Conservation (phyloP, 2,329 filamentous ascomycete species). For the Camillea tinctor region DNA sequence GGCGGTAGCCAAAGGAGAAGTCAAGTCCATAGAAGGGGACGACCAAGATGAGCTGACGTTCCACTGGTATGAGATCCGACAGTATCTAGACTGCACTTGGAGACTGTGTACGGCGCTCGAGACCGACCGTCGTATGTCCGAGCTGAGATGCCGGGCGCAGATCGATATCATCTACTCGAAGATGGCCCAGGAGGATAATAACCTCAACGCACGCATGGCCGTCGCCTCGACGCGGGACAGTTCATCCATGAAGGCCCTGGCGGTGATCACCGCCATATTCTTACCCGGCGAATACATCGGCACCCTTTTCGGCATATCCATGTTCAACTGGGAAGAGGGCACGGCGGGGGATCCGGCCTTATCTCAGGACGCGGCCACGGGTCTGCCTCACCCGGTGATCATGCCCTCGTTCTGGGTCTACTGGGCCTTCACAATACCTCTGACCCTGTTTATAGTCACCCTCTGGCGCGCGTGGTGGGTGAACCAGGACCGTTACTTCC, state of each 20-base stretch:
- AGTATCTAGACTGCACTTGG: slow-evolving; percentile 45
- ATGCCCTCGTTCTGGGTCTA: slow-evolving; percentile 46
- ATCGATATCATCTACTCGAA: slow-evolving; percentile 50
- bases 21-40: slow-evolving; percentile 18
- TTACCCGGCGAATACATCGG: slow-evolving; percentile 47
- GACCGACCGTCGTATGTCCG: slow-evolving; percentile 46
- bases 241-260: slow-evolving; percentile 48
- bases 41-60: slow-evolving; percentile 31
- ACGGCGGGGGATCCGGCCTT: slow-evolving; percentile 31
- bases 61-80: slow-evolving; percentile 47
- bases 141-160: slow-evolving; percentile 45
- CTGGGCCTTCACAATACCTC: slow-evolving; percentile 43
- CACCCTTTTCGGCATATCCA: slow-evolving; percentile 46
- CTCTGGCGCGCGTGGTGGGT: slow-evolving; percentile 49
- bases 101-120: slow-evolving; percentile 44
- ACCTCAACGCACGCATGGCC: slow-evolving; percentile 55
- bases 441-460: slow-evolving; percentile 42
- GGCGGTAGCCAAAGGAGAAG: slow-evolving; percentile 9
- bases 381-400: slow-evolving; percentile 33
- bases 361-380: slow-evolving; percentile 30
- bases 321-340: slow-evolving; percentile 43
- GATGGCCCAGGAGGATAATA: slow-evolving; percentile 50
- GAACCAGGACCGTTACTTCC: slow-evolving; percentile 45
- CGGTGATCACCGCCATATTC: slow-evolving; percentile 48
- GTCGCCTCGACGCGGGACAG: slow-evolving; percentile 72